phyloP scores from a whole-genome alignment of 257 asterid species.

The Penstemon davidsonii region DNA sequence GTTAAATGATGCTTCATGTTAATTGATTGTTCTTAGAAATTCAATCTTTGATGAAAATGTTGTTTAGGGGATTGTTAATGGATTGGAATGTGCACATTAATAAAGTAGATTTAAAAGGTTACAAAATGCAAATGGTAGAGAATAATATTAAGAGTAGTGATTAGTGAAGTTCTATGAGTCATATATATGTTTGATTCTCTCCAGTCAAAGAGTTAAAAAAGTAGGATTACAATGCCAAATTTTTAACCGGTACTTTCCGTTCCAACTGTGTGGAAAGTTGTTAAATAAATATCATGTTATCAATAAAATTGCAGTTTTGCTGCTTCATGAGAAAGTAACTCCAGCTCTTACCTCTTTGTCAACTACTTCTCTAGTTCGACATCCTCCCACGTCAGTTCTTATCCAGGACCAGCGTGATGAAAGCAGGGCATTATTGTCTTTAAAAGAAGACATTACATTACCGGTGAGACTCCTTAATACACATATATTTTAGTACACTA shows the following conservation, averaged over 20 bases:
- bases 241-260: no score
- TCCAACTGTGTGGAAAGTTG: no score
- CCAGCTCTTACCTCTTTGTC: slow-evolving; percentile 47
- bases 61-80: not conserved
- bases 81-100: not conserved
- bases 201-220: not conserved
- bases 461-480: slow-evolving; percentile 39
- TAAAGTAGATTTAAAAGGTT: not conserved
- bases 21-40: not conserved
- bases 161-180: not conserved
- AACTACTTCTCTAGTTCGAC: slow-evolving; percentile 50
- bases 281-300: no score
- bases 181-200: slow-evolving; percentile 2
- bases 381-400: slow-evolving; percentile 51
- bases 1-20: slow-evolving; percentile 1
- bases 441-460: slow-evolving; percentile 47
- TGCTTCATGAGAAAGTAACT: slow-evolving; percentile 64
- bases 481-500: slow-evolving; percentile 5
- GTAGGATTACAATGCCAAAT: not conserved
- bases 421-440: slow-evolving; percentile 36
- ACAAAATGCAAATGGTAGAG: no score
- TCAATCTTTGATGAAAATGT: not conserved
- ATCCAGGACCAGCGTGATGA: slow-evolving; percentile 55
- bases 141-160: not conserved
- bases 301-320: slow-evolving; percentile 43